These are phyloP conservation scores for Argentina anserina DNA, from an alignment of 306 rosid species.

Conservation along the genomic window DNA sequence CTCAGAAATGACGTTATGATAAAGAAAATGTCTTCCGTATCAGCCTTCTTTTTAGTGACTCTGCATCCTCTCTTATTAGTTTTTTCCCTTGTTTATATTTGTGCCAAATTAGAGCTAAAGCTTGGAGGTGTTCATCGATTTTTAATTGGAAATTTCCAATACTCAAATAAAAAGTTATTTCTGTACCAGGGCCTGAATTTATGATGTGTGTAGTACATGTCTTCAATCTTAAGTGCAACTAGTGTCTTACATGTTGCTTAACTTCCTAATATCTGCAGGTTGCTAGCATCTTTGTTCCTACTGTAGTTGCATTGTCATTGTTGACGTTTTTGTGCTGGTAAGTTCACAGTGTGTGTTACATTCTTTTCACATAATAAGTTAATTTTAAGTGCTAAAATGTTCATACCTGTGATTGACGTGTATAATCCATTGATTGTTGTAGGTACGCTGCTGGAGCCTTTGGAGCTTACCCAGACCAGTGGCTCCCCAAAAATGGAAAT, in stretches of 20 bases:
- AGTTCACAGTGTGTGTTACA: slow-evolving; percentile 24
- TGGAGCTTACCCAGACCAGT: slow-evolving; percentile 78
- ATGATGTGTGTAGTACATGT: neutral
- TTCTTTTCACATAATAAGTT: slow-evolving; percentile 7
- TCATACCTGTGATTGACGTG: slow-evolving; percentile 13
- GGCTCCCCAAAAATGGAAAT: slow-evolving; percentile 91
- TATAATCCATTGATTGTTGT: slow-evolving; percentile 9
- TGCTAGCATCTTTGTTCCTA: slow-evolving; percentile 94
- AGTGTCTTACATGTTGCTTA: slow-evolving; percentile 1
- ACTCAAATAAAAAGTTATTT: neutral
- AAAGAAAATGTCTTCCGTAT: too few species aligned
- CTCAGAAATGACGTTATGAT: neutral
- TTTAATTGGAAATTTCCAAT: neutral
- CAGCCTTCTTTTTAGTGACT: neutral
- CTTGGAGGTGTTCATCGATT: neutral
- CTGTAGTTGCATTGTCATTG: slow-evolving; percentile 69
- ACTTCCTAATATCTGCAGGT: slow-evolving; percentile 54
- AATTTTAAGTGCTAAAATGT: slow-evolving; percentile 17
- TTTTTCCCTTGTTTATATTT: neutral
- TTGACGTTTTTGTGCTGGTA: slow-evolving; percentile 79
- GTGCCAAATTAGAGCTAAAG: neutral
- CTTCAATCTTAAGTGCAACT: slow-evolving; percentile 15
- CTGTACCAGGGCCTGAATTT: neutral
- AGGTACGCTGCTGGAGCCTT: slow-evolving; percentile 81
- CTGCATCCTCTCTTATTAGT: neutral